Conservation (phyloP, 176 grass and related monocot genomes). For the Rhynchospora tenuis region DNA sequence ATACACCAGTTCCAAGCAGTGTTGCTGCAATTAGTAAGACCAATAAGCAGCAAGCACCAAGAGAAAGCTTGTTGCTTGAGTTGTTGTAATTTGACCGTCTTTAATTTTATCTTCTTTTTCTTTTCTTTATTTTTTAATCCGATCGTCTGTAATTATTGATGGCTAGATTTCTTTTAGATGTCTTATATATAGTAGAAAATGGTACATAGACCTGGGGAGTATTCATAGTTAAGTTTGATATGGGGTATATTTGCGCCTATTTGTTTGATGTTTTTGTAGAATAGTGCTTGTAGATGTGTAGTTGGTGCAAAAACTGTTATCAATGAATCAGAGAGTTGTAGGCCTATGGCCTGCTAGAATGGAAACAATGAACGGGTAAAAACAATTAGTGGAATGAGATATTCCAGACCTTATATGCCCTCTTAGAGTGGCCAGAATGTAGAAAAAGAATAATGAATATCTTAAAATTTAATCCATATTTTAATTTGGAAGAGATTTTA, state of each 20-base stretch:
- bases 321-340: neutral
- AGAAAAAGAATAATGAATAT: neutral
- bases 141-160: too few relatives aligned
- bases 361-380: neutral
- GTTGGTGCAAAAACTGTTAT: neutral
- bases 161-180: too few relatives aligned
- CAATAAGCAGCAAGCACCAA: neutral
- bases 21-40: neutral
- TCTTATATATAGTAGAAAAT: too few relatives aligned
- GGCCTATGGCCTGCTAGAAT: too few relatives aligned
- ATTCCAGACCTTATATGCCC: neutral
- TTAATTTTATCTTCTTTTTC: too few relatives aligned
- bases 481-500: neutral
- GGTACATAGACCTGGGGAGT: too few relatives aligned
- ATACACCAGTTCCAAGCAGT: neutral
- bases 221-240: neutral
- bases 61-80: neutral
- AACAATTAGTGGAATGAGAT: neutral
- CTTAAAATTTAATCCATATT: neutral
- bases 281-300: neutral
- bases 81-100: neutral
- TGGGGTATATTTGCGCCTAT: neutral
- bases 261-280: neutral
- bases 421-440: neutral
- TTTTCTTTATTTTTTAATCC: too few relatives aligned